Evolutionary conservation across 2,329 filamentous ascomycete species (phyloP).

Genomic region (Aspergillus sp.): DNA sequence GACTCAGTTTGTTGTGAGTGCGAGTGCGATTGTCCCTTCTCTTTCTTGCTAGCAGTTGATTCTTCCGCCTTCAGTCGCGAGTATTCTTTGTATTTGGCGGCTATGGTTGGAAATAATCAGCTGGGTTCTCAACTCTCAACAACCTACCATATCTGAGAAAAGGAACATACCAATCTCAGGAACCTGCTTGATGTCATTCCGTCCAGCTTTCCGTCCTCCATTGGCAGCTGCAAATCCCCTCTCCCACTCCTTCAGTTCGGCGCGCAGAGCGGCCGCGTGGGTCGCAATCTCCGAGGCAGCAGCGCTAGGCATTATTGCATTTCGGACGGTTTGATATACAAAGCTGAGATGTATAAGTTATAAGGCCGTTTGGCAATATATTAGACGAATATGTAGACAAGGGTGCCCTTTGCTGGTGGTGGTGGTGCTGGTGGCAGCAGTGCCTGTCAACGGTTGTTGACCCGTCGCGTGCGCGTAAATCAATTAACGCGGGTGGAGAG

Average conservation of each 20-base stretch:
- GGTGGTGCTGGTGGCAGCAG: background rate
- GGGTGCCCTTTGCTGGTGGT: background rate
- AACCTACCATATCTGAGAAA: background rate
- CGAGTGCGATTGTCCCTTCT: constrained; percentile 21
- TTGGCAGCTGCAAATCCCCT: constrained; percentile 48
- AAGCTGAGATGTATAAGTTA: background rate
- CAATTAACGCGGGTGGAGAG: constrained; percentile 33
- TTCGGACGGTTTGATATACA: constrained; percentile 1
- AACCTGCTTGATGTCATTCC: constrained; percentile 54
- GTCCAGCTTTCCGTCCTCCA: constrained; percentile 49
- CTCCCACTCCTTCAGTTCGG: constrained; percentile 55
- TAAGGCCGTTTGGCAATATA: background rate
- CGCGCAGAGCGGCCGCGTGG: constrained; percentile 42
- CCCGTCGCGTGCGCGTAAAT: constrained; percentile 27
- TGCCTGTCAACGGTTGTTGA: background rate
- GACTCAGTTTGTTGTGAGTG: constrained; percentile 17
- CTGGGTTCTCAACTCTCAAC: too few species aligned
- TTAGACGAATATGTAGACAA: background rate
- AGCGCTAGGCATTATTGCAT: constrained; percentile 36
- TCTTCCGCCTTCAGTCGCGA: constrained; percentile 46
- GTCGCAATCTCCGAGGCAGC: constrained; percentile 30
- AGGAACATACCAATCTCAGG: constrained; percentile 44
- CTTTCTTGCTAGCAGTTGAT: constrained; percentile 24
- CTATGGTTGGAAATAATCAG: constrained; percentile 28
- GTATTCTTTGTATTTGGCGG: constrained; percentile 55